Evolutionary conservation across 352 stramenopile species (phyloP), one percentile per base, ranked within the genome.

Genomic region (Globisporangium canariense): DNA sequence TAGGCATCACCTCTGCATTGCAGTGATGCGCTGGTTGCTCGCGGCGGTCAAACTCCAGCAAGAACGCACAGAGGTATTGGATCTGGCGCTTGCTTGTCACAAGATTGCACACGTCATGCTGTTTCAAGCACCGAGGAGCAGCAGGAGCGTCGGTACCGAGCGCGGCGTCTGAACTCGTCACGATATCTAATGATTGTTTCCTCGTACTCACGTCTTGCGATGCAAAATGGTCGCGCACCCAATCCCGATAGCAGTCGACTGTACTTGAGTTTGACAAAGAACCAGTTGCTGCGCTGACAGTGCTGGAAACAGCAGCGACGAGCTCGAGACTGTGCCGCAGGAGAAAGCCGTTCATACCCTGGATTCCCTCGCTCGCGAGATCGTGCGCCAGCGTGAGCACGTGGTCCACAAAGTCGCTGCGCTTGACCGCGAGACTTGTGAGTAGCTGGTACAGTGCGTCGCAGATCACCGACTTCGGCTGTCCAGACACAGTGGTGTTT

Each of bases 41-140:
- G 28, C 57, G 60, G 4, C 70, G 72, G 43, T 79, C 72, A 43
- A 72, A 75, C 43, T 79, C 75, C 11, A 74, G 41, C 8, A 79
- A 41, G 61, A 78, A 82, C 50, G 70, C 66, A 57, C 68, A 77
- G 3, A 81, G 51, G 51, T 77, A 77, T 57, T 77, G 71, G 40
- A 81, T 56, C 1, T 81, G 71, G 2, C 71, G 72, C 57, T 81
- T 77, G 11, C 32, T 75, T 0, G 61, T 62, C 5, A 79, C 49
- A 20, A 79, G 28, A 2, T 9, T 14, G 40, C 73, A 77, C 25
- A 52, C 25, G 2, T 16, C 3, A 1, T 16, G 54, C 47, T 58
- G 49, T 16, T 49, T 65, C 25, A 53, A 20, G 10, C 64, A 69
- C 9, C 57, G 56, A 45, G 4, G 43, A 36, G 13, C 14, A 32